A percentile compares a stretch with the other conserved stretches of the same genome.
Conservation (phyloP, 495 filamentous ascomycete genomes). For the Coniosporium apollinis region DNA sequence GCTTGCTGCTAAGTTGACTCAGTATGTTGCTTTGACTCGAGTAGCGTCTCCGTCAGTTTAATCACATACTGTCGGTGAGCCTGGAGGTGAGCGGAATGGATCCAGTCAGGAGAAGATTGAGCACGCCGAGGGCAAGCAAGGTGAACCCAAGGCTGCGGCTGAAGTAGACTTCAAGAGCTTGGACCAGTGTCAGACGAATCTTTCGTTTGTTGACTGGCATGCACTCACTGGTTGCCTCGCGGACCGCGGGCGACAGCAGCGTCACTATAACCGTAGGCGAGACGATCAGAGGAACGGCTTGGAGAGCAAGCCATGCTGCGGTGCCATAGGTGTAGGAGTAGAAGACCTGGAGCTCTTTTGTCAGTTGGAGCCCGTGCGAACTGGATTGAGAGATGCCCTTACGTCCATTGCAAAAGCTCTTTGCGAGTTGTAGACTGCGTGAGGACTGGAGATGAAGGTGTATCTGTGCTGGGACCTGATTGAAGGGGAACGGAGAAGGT, state of each 20-base stretch:
- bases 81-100: constrained; percentile 50
- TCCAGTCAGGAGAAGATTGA: constrained; percentile 56
- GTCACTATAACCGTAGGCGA: constrained; percentile 10
- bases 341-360: constrained; percentile 48
- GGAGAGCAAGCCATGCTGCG: constrained; percentile 12
- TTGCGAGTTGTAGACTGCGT: no score
- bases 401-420: no score
- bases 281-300: constrained; percentile 12
- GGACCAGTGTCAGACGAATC: neutral
- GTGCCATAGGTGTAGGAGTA: constrained; percentile 41
- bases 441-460: no score
- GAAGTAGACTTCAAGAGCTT: constrained; percentile 58
- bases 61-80: no score
- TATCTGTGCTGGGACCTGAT: no score
- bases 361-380: no score
- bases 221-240: constrained; percentile 1
- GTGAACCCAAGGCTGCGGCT: constrained; percentile 50
- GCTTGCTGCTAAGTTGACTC: constrained; percentile 3
- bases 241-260: constrained; percentile 8
- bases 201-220: neutral
- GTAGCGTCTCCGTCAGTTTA: no score
- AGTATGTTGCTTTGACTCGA: no score
- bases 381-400: no score
- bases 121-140: constrained; percentile 44
- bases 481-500: no score